A percentile compares a stretch with the other conserved stretches of the same genome.
These are phyloP conservation scores for Persicaria tinctoria DNA, from an alignment of 148 eudicot genomes.

Conservation along the genomic window DNA sequence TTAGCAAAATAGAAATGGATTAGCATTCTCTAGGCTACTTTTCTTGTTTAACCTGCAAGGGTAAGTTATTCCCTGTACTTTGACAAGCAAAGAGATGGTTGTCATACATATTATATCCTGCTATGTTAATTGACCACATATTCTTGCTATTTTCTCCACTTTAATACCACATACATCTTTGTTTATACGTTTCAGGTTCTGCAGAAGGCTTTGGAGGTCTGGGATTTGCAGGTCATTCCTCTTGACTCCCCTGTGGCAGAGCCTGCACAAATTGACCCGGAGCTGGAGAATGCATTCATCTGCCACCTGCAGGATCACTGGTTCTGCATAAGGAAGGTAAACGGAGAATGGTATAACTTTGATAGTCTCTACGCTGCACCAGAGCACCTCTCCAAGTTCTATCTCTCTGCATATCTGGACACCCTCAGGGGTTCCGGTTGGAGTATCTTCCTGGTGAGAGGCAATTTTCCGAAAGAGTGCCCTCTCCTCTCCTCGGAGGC, in stretches of 20 bases:
- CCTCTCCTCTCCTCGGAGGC: constrained; percentile 66
- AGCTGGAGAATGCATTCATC: constrained; percentile 76
- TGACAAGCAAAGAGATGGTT: no score
- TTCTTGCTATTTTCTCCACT: no score
- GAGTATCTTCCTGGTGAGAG: constrained; percentile 89
- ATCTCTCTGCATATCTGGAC: constrained; percentile 84
- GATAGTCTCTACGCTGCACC: constrained; percentile 94
- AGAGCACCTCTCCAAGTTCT: constrained; percentile 87
- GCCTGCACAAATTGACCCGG: constrained; percentile 88
- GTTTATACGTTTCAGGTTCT: constrained; percentile 47
- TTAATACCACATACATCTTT: no score
- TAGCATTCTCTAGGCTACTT: not conserved
- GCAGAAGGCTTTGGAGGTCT: constrained; percentile 89
- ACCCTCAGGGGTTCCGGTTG: constrained; percentile 78
- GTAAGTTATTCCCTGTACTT: no score
- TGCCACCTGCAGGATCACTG: constrained; percentile 93
- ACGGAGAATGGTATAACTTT: constrained; percentile 94
- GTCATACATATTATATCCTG: no score
- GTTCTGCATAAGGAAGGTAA: constrained; percentile 96
- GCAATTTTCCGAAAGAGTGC: constrained; percentile 87
- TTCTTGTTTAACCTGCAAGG: no score
- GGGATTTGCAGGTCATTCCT: constrained; percentile 93
- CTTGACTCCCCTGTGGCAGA: constrained; percentile 78
- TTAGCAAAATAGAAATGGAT: not conserved
- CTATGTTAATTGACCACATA: no score